phyloP scores from a whole-genome alignment of 495 filamentous ascomycete genomes.

The Niebla homalea region DNA sequence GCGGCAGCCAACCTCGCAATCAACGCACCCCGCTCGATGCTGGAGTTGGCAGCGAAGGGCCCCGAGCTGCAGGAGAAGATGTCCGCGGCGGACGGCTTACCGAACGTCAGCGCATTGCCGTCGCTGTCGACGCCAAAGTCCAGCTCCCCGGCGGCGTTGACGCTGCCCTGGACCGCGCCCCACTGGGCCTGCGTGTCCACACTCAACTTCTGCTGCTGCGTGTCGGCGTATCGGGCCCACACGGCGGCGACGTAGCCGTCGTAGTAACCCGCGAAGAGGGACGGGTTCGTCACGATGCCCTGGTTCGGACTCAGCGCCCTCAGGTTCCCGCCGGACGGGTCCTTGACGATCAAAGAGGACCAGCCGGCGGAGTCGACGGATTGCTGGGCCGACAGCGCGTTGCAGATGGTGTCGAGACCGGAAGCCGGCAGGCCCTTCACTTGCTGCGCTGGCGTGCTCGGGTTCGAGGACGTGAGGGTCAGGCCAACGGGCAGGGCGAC shows the following conservation, averaged over 20 bases:
- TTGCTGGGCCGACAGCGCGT: conserved; percentile 39
- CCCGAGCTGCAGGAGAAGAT: conserved; percentile 64
- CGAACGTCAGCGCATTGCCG: conserved; percentile 37
- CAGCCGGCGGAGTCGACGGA: conserved; percentile 44
- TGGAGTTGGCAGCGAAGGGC: conserved; percentile 43
- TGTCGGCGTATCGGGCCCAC: conserved; percentile 43
- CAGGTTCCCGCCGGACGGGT: conserved; percentile 33
- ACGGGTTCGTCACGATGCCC: conserved; percentile 40
- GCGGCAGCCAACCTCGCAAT: conserved; percentile 55
- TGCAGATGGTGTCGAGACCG: conserved; percentile 44
- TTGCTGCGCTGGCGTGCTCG: conserved; percentile 33
- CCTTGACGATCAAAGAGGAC: conserved; percentile 45
- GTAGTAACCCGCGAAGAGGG: conserved; percentile 50
- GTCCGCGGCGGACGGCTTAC: conserved; percentile 44
- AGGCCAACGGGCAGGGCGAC: conserved; percentile 53
- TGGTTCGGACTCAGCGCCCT: conserved; percentile 56
- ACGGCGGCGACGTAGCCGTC: conserved; percentile 48
- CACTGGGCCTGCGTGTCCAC: conserved; percentile 50
- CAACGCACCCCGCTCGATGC: conserved; percentile 35
- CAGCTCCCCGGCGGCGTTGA: neutral
- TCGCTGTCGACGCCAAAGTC: conserved; percentile 32
- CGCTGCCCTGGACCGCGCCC: conserved; percentile 26
- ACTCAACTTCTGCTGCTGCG: conserved; percentile 25
- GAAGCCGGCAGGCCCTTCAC: conserved; percentile 45
- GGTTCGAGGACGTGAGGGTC: conserved; percentile 38